Evolutionary conservation across 768 basidiomycete genomes (phyloP), one percentile per base, ranked within the genome.

Genomic region (Scleroderma bovista): DNA sequence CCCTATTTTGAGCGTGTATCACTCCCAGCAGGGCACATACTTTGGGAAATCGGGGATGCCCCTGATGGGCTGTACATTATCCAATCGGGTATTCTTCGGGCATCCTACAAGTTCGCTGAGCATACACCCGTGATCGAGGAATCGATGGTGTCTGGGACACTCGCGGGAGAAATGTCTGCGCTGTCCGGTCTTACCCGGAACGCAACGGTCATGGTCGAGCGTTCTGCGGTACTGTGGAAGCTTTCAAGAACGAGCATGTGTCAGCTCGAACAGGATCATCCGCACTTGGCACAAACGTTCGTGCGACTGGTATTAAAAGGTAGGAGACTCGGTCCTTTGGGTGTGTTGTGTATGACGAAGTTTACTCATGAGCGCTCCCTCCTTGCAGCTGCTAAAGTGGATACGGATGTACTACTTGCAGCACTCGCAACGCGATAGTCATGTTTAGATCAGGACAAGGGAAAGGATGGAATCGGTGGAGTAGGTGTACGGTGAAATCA

Each of bases 91-190:
- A 79, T 92, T 29, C 73, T 99, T 29, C 75, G 88, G 10, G 95
- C 94, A 0, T 77, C 77, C 17, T 98, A 97, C 68, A 67, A 72
- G 40, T 94, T 93, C 61, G 81, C 81, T 2, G 81, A 81, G 44
- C 79, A 87, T 55, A 70, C 79, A 6, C 77, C 79, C 22, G 64
- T 69, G 6, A 81, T 92, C 44, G 85, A 88, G 60, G 93, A 95
- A 69, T 89, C 87, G 2, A 95, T 95, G 93, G 90, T 94, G 0
- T 82, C 91, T 3, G 94, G 93, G 2, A 92, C 93, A 0, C 71
- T 97, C 2, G 91, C 94, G 10, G 95, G 95, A 1, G 95, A 97
- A 67, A 66, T 99, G 46, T 85, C 90, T 0, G 88, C 87, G 33
- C 70, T 99, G 12, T 84, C 93, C 9, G 82, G 81, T 19, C 74